phyloP scores from a whole-genome alignment of 805 yeast species.

The Sugiyamaella valdiviana region DNA sequence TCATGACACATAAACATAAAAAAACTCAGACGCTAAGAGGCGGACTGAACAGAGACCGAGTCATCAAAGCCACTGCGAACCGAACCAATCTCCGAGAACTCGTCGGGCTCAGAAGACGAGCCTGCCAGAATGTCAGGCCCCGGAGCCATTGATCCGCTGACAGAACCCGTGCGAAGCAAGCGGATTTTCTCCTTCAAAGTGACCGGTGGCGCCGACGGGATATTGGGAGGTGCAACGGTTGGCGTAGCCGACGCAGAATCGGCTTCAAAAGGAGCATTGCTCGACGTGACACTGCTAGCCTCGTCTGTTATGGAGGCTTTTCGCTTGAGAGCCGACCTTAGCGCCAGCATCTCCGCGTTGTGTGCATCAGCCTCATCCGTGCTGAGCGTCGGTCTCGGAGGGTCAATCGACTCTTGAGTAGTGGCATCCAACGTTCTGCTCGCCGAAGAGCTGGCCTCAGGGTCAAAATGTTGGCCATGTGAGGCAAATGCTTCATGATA shows the following conservation, averaged over 20 bases:
- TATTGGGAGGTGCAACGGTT: constrained; percentile 13
- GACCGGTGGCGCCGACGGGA: constrained; percentile 24
- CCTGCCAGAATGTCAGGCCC: not conserved
- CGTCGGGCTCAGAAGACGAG: not conserved
- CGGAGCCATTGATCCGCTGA: constrained; percentile 11
- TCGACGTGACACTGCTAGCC: not conserved
- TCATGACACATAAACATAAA: too few species aligned
- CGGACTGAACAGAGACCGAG: not conserved
- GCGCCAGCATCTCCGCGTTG: not conserved
- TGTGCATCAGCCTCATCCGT: not conserved
- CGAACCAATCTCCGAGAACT: not conserved
- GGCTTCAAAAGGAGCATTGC: not conserved
- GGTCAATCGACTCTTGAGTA: not conserved
- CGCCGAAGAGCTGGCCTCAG: not conserved
- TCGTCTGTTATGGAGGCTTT: not conserved
- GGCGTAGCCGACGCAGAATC: not conserved
- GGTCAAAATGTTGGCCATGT: too few species aligned
- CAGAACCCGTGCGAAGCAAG: constrained; percentile 23
- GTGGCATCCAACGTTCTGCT: not conserved
- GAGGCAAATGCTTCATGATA: not conserved
- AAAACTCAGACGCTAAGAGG: not conserved
- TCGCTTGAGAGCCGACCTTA: not conserved
- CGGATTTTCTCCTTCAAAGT: constrained; percentile 24
- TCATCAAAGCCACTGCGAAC: constrained; percentile 2
- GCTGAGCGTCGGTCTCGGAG: not conserved